Evolutionary conservation across 2,329 filamentous ascomycete species (phyloP).

Genomic region (Periconia sp.): DNA sequence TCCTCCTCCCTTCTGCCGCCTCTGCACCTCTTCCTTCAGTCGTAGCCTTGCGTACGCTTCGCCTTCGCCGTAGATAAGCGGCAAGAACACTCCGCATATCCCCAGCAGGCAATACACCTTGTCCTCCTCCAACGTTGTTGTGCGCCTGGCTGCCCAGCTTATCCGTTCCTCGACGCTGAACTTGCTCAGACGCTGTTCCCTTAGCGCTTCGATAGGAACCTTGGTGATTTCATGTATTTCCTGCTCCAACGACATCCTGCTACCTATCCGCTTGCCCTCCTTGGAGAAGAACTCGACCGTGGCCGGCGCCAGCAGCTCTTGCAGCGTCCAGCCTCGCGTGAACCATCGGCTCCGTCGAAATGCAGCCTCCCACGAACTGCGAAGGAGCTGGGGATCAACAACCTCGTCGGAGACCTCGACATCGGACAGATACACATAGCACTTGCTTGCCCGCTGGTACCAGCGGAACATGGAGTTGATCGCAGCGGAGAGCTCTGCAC

Average conservation of each 20-base stretch:
- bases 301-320: too few relatives aligned
- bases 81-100: slow-evolving; percentile 23
- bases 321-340: too few relatives aligned
- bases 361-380: not conserved
- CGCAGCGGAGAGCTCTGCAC: not conserved
- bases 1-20: slow-evolving; percentile 11
- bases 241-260: slow-evolving; percentile 7
- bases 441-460: not conserved
- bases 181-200: slow-evolving; percentile 8
- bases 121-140: slow-evolving; percentile 23
- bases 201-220: slow-evolving; percentile 4
- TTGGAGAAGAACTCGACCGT: too few relatives aligned
- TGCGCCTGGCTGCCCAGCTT: slow-evolving; percentile 25
- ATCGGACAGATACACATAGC: slow-evolving; percentile 1
- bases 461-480: slow-evolving; percentile 7
- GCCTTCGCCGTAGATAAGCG: too few relatives aligned
- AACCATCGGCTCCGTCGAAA: slow-evolving; percentile 3
- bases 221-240: slow-evolving; percentile 9
- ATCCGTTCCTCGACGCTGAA: slow-evolving; percentile 21
- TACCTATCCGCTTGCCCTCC: slow-evolving; percentile 6
- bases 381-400: not conserved
- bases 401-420: not conserved
- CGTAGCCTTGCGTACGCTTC: slow-evolving; percentile 15
- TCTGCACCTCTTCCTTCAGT: slow-evolving; percentile 16
- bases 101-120: slow-evolving; percentile 26